phyloP scores from a whole-genome alignment of 1,284 basidiomycete species.

The Rhodotorula sp. region DNA sequence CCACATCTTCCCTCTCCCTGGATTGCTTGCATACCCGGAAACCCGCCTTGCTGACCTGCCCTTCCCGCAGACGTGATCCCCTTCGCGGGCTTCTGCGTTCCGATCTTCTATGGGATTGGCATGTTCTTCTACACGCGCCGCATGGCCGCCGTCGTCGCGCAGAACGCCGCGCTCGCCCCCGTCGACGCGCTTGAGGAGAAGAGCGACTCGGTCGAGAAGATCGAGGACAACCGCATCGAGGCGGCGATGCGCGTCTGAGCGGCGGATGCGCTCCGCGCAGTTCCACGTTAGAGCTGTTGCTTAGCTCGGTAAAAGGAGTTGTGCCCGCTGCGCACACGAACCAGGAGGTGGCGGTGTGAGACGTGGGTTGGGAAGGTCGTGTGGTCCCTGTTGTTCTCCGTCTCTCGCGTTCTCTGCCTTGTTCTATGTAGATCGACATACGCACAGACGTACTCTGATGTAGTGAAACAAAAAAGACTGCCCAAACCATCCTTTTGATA shows the following conservation, averaged over 20 bases:
- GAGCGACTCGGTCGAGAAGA: constrained; percentile 16
- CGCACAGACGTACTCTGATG: too few species aligned
- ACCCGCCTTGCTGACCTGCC: not conserved
- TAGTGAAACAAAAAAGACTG: too few species aligned
- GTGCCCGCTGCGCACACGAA: too few species aligned
- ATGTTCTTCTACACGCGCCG: constrained; percentile 31
- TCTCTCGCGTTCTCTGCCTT: too few species aligned
- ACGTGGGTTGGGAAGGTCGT: too few species aligned
- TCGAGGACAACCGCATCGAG: constrained; percentile 18
- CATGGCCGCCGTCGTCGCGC: constrained; percentile 5
- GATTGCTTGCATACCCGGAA: not conserved
- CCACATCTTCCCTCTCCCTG: constrained; percentile 2
- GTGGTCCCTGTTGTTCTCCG: too few species aligned
- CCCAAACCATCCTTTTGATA: too few species aligned
- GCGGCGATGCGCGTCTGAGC: not conserved
- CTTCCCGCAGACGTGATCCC: not conserved
- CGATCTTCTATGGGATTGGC: constrained; percentile 24
- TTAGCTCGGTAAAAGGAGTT: too few species aligned
- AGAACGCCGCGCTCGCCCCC: not conserved
- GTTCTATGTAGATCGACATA: too few species aligned
- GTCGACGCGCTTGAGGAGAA: constrained; percentile 13
- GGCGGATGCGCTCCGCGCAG: not conserved
- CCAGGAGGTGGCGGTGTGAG: too few species aligned
- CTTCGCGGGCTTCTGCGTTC: constrained; percentile 6
- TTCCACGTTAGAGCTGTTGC: too few species aligned